These are phyloP conservation scores for Pistacia vera DNA, from an alignment of 345 rosid genomes.

Conservation along the genomic window DNA sequence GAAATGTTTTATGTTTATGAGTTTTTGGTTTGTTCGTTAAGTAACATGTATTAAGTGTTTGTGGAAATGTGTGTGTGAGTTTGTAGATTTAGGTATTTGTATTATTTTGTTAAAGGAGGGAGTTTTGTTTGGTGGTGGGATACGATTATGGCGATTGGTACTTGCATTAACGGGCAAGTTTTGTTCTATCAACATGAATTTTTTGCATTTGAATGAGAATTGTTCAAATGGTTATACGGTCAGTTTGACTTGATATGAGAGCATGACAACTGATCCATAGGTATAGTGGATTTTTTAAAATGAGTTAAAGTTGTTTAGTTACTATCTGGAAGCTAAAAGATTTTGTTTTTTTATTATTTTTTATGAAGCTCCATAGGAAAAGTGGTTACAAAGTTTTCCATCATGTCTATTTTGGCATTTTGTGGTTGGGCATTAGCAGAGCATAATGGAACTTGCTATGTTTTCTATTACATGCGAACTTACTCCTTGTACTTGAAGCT, in stretches of 20 bases:
- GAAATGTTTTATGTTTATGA: not conserved
- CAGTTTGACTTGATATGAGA: too few relatives aligned
- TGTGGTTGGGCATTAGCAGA: too few relatives aligned
- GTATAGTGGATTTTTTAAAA: too few relatives aligned
- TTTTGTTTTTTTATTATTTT: too few relatives aligned
- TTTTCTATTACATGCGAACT: not conserved
- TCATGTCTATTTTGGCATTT: not conserved
- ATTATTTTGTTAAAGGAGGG: not conserved
- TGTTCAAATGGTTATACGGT: too few relatives aligned
- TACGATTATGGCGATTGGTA: not conserved
- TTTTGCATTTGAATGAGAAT: too few relatives aligned
- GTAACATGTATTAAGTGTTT: constrained; percentile 7
- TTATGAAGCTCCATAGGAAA: too few relatives aligned
- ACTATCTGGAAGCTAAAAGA: too few relatives aligned
- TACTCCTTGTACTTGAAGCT: constrained; percentile 13
- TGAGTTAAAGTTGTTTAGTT: too few relatives aligned
- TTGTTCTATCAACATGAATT: not conserved
- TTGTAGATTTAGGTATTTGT: not conserved
- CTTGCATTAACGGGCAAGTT: too few relatives aligned
- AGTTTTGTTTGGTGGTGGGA: not conserved
- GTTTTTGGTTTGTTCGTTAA: not conserved
- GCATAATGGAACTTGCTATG: not conserved
- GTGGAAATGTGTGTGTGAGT: constrained; percentile 13
- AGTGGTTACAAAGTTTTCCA: not conserved
- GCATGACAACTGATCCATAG: too few relatives aligned